phyloP scores from a whole-genome alignment of 1,284 basidiomycete species.

The Trametes pubescens region DNA sequence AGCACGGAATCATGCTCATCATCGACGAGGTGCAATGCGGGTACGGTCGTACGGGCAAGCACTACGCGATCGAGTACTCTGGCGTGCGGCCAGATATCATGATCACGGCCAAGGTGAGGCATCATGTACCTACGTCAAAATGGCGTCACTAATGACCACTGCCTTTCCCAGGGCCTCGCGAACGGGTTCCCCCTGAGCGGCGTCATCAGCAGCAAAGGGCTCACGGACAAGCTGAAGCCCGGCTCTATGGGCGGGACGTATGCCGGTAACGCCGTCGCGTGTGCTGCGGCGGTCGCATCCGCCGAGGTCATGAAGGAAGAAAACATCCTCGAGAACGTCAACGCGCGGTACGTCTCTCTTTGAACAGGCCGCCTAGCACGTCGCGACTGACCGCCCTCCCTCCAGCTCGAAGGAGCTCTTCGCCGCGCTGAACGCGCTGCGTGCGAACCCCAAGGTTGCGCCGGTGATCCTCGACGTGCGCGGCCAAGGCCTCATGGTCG shows the following conservation, averaged over 20 bases:
- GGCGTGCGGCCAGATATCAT: conserved; percentile 89
- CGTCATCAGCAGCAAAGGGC: conserved; percentile 82
- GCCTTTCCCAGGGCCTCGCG: conserved; percentile 74
- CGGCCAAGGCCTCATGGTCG: conserved; percentile 84
- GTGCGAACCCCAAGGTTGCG: conserved; percentile 57
- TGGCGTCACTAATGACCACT: neutral
- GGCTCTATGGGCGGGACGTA: conserved; percentile 93
- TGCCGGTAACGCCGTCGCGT: conserved; percentile 89
- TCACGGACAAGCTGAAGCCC: conserved; percentile 83
- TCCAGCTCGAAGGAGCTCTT: conserved; percentile 79
- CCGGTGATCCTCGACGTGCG: conserved; percentile 79
- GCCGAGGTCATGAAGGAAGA: conserved; percentile 82
- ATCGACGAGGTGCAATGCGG: conserved; percentile 93
- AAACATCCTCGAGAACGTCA: conserved; percentile 82
- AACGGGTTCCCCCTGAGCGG: conserved; percentile 95
- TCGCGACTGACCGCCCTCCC: neutral
- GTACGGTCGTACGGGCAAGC: conserved; percentile 89
- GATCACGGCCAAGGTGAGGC: conserved; percentile 82
- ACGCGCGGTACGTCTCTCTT: conserved; percentile 59
- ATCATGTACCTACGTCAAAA: neutral
- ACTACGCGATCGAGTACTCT: conserved; percentile 83
- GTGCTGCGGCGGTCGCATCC: conserved; percentile 88
- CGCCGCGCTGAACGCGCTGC: conserved; percentile 62
- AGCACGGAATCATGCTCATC: conserved; percentile 84
- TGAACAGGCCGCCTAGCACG: neutral